phyloP scores from a whole-genome alignment of 257 asterid genomes.

The Echites panduratus region DNA sequence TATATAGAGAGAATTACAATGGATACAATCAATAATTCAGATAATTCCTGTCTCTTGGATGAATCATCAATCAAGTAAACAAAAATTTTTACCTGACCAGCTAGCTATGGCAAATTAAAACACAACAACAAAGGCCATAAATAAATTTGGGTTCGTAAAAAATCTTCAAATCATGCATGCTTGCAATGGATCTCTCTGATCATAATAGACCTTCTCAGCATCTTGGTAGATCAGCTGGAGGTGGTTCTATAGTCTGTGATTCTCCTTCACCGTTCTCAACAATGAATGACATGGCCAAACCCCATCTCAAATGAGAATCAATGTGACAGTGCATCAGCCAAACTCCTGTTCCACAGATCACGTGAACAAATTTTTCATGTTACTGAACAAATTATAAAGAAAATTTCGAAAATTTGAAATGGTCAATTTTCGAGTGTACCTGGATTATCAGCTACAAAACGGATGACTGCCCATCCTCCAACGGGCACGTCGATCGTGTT shows the following conservation, averaged over 20 bases:
- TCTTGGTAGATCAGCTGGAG: conserved; percentile 70
- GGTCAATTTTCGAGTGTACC: conserved; percentile 19
- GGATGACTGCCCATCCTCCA: conserved; percentile 67
- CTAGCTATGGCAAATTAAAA: not conserved
- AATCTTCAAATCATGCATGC: not conserved
- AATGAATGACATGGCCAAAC: conserved; percentile 54
- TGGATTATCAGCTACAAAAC: conserved; percentile 64
- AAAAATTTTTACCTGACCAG: not conserved
- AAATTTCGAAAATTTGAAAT: not conserved
- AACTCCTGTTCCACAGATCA: conserved; percentile 36
- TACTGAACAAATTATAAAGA: not conserved
- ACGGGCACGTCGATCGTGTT: conserved; percentile 58
- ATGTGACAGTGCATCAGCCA: conserved; percentile 81
- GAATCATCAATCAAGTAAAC: not conserved
- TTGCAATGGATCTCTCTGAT: not conserved
- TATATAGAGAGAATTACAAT: not conserved
- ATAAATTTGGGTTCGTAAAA: not conserved
- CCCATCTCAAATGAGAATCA: conserved; percentile 63
- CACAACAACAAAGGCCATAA: not conserved
- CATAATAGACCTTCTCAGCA: conserved; percentile 27
- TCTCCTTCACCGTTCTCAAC: conserved; percentile 56
- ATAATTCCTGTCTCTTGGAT: not conserved
- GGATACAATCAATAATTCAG: not conserved
- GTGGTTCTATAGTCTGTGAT: conserved; percentile 50
- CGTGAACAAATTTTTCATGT: not conserved